A percentile compares a stretch with the other conserved stretches of the same genome.
These are phyloP conservation scores for Yamadazyma friedrichii DNA, from an alignment of 1,139 yeast species.

Conservation along the genomic window DNA sequence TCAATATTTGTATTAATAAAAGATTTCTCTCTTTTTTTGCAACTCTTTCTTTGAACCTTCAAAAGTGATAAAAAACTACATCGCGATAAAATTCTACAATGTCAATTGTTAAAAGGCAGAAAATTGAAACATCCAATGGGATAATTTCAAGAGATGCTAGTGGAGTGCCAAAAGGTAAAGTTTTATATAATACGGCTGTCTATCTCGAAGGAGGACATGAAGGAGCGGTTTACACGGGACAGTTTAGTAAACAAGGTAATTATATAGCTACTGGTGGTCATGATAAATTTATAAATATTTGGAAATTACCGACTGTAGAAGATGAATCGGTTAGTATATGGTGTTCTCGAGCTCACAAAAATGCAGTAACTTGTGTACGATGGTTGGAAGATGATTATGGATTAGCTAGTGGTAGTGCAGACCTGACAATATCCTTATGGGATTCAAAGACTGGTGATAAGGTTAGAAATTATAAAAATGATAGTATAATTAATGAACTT, in stretches of 20 bases:
- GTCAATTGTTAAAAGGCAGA: constrained; percentile 24
- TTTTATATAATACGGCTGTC: constrained; percentile 10
- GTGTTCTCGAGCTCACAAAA: constrained; percentile 43
- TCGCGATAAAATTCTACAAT: constrained; percentile 9
- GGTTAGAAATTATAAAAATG: constrained; percentile 43
- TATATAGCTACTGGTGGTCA: constrained; percentile 52
- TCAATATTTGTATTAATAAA: neutral
- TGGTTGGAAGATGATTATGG: constrained; percentile 42
- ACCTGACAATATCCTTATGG: constrained; percentile 51
- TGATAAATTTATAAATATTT: constrained; percentile 46
- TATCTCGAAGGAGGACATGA: constrained; percentile 42
- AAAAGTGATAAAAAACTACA: neutral
- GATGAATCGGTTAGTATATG: constrained; percentile 36
- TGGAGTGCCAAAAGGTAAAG: neutral
- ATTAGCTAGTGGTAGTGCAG: constrained; percentile 51
- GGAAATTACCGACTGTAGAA: constrained; percentile 39
- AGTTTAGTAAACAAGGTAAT: constrained; percentile 43
- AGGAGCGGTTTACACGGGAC: constrained; percentile 46
- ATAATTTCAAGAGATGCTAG: constrained; percentile 1
- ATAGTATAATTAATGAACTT: constrained; percentile 49
- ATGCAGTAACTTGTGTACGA: constrained; percentile 49
- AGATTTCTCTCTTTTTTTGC: no score
- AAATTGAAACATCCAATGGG: constrained; percentile 9
- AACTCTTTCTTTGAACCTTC: no score
- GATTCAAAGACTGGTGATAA: constrained; percentile 57